A percentile compares a stretch with the other conserved stretches of the same genome.
These are phyloP conservation scores for Metschnikowia picachoensis DNA, from an alignment of 805 yeast species.

Conservation along the genomic window DNA sequence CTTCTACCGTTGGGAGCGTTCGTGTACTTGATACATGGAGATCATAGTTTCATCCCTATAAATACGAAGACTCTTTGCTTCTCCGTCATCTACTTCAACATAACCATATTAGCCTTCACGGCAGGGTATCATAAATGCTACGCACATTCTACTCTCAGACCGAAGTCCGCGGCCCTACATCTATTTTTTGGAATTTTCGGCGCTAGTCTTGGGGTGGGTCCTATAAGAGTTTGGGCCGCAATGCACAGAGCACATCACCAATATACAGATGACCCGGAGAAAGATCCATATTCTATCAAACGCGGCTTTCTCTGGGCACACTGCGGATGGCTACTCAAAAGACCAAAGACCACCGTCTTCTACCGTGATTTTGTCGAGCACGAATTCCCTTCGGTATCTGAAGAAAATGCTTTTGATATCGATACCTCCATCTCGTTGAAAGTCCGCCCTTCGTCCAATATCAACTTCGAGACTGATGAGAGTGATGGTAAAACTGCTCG, in stretches of 20 bases:
- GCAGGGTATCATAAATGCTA: conserved; percentile 42
- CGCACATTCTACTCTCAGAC: conserved; percentile 37
- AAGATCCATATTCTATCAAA: conserved; percentile 82
- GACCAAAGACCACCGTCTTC: conserved; percentile 42
- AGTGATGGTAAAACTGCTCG: conserved; percentile 9
- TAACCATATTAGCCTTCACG: conserved; percentile 39
- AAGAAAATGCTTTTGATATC: not conserved
- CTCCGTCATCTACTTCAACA: conserved; percentile 29
- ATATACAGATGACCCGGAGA: conserved; percentile 75
- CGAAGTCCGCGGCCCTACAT: conserved; percentile 34
- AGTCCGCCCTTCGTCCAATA: not conserved
- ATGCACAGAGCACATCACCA: conserved; percentile 90
- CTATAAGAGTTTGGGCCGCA: conserved; percentile 74
- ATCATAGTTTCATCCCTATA: conserved; percentile 24
- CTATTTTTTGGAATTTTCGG: conserved; percentile 57
- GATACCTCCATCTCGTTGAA: not conserved
- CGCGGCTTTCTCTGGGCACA: conserved; percentile 81
- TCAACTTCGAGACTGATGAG: conserved; percentile 5
- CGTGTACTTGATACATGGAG: conserved; percentile 21
- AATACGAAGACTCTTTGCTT: conserved; percentile 30
- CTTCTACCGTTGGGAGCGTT: conserved; percentile 32
- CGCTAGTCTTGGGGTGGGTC: conserved; percentile 71
- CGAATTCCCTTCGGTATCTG: conserved; percentile 25
- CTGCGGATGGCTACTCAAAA: conserved; percentile 80
- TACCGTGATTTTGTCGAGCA: conserved; percentile 34